phyloP scores from a whole-genome alignment of 2,329 filamentous ascomycete species.

The Ceratocystis lukuohia region DNA sequence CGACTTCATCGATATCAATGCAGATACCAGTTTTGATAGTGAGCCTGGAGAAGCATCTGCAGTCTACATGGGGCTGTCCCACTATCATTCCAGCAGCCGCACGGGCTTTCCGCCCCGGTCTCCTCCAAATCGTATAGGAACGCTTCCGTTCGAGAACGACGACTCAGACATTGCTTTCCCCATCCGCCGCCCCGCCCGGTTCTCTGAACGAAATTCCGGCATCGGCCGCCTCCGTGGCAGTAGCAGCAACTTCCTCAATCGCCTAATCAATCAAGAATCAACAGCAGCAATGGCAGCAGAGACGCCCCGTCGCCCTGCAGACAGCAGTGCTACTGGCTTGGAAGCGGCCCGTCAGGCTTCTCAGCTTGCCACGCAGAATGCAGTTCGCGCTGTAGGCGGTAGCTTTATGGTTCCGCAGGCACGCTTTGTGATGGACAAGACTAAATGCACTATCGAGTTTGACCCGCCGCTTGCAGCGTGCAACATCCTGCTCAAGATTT shows the following conservation, averaged over 20 bases:
- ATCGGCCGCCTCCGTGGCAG: background rate
- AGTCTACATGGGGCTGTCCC: background rate
- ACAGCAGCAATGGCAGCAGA: slow-evolving; percentile 22
- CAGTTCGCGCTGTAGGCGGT: slow-evolving; percentile 42
- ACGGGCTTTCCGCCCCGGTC: background rate
- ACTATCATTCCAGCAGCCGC: background rate
- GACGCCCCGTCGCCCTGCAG: slow-evolving; percentile 23
- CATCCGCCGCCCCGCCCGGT: background rate
- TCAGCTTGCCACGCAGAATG: slow-evolving; percentile 32
- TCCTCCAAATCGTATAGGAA: slow-evolving; percentile 39
- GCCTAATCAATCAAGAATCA: slow-evolving; percentile 22
- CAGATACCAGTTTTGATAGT: background rate
- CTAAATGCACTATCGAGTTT: slow-evolving; percentile 76
- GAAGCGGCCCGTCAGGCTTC: slow-evolving; percentile 13
- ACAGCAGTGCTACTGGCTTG: slow-evolving; percentile 22
- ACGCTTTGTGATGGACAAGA: slow-evolving; percentile 70
- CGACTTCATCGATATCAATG: slow-evolving; percentile 13
- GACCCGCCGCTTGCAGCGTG: slow-evolving; percentile 68
- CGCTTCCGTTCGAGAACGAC: slow-evolving; percentile 41
- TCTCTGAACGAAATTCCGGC: background rate
- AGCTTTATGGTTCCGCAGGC: slow-evolving; percentile 60
- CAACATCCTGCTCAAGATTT: slow-evolving; percentile 81
- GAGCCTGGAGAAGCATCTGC: background rate
- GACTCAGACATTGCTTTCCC: slow-evolving; percentile 27
- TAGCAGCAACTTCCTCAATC: slow-evolving; percentile 2